These are phyloP conservation scores for Rhexocercosporidium sp. DNA, from an alignment of 2,329 filamentous ascomycete genomes.

Conservation along the genomic window DNA sequence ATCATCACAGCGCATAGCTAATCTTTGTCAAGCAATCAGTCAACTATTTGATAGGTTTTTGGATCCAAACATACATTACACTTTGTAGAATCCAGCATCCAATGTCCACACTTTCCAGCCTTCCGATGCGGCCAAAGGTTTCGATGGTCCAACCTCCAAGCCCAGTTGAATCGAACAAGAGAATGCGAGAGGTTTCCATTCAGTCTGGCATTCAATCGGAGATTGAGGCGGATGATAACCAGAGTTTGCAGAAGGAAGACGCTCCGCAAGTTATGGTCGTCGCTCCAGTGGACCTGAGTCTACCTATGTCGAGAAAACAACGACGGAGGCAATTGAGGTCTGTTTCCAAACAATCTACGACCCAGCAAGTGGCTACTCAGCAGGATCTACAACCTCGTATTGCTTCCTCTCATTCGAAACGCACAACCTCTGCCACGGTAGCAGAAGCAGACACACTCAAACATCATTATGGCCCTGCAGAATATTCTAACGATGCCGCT, in stretches of 20 bases:
- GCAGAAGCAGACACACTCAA: neutral
- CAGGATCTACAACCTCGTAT: neutral
- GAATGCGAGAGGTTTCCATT: neutral
- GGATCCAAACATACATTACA: constrained; percentile 9
- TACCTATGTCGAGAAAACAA: constrained; percentile 2
- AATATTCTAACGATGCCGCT: too few relatives aligned
- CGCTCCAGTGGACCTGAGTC: neutral
- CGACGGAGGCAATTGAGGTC: neutral
- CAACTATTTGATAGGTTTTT: neutral
- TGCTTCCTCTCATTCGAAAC: neutral
- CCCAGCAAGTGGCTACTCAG: neutral
- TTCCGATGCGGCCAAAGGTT: neutral
- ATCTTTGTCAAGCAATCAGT: neutral
- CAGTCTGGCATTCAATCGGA: neutral
- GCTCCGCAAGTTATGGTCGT: neutral
- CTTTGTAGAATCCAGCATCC: neutral
- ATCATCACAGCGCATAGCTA: neutral
- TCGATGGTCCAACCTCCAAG: neutral
- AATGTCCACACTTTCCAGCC: neutral
- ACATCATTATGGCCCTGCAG: neutral
- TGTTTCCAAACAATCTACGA: neutral
- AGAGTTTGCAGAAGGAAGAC: neutral
- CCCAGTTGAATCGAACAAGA: neutral
- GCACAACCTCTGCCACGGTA: neutral
- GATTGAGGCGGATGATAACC: neutral